These are phyloP conservation scores for Coemansia aciculifera DNA, from an alignment of 192 early-diverging fungal genomes.

Conservation along the genomic window DNA sequence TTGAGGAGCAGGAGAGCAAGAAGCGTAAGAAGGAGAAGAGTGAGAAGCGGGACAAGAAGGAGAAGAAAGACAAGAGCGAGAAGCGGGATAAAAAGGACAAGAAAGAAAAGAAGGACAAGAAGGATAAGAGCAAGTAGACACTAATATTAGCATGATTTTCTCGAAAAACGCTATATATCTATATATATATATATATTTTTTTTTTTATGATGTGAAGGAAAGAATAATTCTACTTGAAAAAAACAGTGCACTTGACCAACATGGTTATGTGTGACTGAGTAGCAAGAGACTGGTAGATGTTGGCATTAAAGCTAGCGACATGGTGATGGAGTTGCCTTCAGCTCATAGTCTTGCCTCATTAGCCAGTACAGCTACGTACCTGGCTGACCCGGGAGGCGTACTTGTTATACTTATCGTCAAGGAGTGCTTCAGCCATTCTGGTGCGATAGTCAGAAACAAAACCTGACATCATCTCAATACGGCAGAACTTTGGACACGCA, in stretches of 20 bases:
- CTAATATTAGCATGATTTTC: neutral
- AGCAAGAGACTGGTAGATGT: neutral
- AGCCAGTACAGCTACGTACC: neutral
- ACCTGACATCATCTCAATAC: neutral
- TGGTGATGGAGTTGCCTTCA: neutral
- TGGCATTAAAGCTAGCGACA: neutral
- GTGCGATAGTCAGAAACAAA: neutral
- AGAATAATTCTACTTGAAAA: neutral
- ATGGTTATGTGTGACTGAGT: neutral
- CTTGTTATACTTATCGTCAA: neutral
- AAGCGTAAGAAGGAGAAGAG: slow-evolving; percentile 50
- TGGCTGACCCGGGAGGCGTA: neutral
- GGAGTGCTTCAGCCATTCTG: neutral
- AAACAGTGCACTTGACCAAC: neutral
- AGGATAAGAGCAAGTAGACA: slow-evolving; percentile 12
- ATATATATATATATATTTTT: neutral
- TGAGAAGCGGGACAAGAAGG: slow-evolving; percentile 32
- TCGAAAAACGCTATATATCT: too few relatives aligned
- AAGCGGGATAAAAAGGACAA: slow-evolving; percentile 54
- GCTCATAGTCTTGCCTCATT: neutral
- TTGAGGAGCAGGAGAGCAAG: slow-evolving; percentile 53
- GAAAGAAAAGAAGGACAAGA: slow-evolving; percentile 29
- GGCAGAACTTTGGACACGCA: neutral
- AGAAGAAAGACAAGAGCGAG: slow-evolving; percentile 34
- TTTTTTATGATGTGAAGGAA: neutral